Evolutionary conservation across 306 rosid species (phyloP), one percentile per base, ranked within the genome.

Genomic region (Amphicarpaea edgeworthii): DNA sequence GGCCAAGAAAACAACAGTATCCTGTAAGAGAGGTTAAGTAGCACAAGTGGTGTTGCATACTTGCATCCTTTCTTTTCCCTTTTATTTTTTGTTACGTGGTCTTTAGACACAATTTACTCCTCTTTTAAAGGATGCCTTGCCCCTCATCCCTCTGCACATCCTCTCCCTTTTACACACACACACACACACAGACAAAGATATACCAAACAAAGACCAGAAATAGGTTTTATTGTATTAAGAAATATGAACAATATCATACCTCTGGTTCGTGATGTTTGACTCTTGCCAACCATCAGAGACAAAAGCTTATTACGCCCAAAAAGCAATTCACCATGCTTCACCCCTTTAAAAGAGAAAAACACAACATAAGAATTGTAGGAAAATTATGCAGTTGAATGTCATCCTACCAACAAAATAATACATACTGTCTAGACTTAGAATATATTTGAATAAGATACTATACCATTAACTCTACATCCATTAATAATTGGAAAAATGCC

Each of bases 281-380:
- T 77, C 69, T 84, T 74, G 64, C 77, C 70, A 77, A 69, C 64
- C 46, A 77, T 28, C 59, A 77, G 65, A 49, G 77, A 17, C 68
- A 90, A 83, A 84, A 77, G 73, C 77, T 82, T 86, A 80, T 73
- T 87, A 61, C 78, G 79, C 57, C 88, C 84, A 54, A 81, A 86
- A 76, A 42, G 49, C 72, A 85, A 83, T 43, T 82, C 82, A 58
- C 72, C 55, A 51, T 72, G 83, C 69, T 64, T 77, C 66, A 59
- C 61, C 77, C 85, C 90, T 79, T 79, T 53, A 73, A 68, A 67
- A 82, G 55, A 81, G 66, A 24, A 41, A 57, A 43, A 53, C 6
- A 73, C 76, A 69, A 61, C 68, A 77, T 26, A 63, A 34, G 38
- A 34, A 69, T 79, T 74, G 38, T 6, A 6, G 7, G 38, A 23